These are phyloP conservation scores for Penicillium psychrofluorescens DNA, from an alignment of 495 filamentous ascomycete species.

Conservation along the genomic window DNA sequence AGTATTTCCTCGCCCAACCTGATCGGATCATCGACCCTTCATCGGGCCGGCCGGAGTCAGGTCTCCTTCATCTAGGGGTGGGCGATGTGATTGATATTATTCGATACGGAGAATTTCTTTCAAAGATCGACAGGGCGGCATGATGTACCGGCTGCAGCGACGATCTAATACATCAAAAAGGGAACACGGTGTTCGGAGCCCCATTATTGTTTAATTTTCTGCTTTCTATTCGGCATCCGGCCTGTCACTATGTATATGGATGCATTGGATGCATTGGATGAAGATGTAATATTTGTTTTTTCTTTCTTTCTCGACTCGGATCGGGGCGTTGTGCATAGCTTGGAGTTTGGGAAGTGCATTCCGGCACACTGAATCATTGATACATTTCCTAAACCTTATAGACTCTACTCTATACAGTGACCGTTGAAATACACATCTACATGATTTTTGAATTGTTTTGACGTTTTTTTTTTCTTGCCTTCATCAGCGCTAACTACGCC, in stretches of 20 bases:
- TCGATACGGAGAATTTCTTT: neutral
- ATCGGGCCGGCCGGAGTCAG: slow-evolving; percentile 11
- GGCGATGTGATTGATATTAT: neutral
- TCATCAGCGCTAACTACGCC: too few relatives aligned
- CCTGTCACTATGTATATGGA: neutral
- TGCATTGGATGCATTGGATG: neutral
- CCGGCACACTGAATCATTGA: too few relatives aligned
- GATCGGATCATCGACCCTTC: slow-evolving; percentile 28
- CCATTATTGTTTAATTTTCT: neutral
- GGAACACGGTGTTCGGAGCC: neutral
- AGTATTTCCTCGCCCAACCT: slow-evolving; percentile 35
- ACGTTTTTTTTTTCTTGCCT: too few relatives aligned
- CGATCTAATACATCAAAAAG: neutral
- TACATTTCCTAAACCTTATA: too few relatives aligned
- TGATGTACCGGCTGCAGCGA: neutral
- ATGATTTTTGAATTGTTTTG: too few relatives aligned
- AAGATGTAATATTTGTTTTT: neutral
- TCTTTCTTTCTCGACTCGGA: neutral
- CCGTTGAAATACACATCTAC: too few relatives aligned
- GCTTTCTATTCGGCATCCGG: too few relatives aligned
- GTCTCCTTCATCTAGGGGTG: slow-evolving; percentile 8
- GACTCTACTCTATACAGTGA: too few relatives aligned
- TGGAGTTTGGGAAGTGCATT: slow-evolving; percentile 13
- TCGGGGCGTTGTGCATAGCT: slow-evolving; percentile 17
- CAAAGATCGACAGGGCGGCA: neutral